Evolutionary conservation across 192 early-diverging fungal species (phyloP).

Genomic region (Dissophora ornata): DNA sequence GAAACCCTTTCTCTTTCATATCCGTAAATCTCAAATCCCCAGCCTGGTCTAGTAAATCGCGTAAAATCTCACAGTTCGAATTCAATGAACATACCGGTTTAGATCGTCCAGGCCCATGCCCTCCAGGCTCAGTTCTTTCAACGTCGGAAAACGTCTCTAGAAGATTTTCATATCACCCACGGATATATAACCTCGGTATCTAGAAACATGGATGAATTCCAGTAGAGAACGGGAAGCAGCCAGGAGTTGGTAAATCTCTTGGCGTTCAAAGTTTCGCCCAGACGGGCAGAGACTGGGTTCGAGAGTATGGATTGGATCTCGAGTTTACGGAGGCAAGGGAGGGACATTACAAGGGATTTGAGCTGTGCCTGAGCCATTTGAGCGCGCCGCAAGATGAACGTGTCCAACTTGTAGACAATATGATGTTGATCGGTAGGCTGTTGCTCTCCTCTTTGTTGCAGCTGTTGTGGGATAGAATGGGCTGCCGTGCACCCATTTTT

Average conservation of each 20-base stretch:
- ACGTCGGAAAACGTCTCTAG: not conserved
- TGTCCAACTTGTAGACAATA: not conserved
- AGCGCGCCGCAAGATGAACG: not conserved
- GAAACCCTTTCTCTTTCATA: not conserved
- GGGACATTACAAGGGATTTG: not conserved
- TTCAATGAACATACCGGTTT: no score
- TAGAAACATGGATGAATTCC: not conserved
- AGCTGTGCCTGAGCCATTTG: not conserved
- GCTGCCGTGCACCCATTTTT: no score
- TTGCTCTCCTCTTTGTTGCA: no score
- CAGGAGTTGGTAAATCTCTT: not conserved
- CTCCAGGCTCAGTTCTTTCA: not conserved
- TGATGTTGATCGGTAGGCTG: not conserved
- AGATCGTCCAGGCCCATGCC: not conserved
- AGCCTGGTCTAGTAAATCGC: constrained; percentile 4
- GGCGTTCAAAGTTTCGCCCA: not conserved
- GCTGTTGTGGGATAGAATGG: no score
- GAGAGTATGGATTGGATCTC: not conserved
- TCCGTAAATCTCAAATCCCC: not conserved
- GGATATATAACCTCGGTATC: not conserved
- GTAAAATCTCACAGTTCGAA: not conserved
- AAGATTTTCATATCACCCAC: not conserved
- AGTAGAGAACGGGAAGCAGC: not conserved
- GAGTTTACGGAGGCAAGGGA: not conserved
- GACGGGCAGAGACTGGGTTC: not conserved